phyloP scores from a whole-genome alignment of 2,329 filamentous ascomycete species.

The Xylaria polymorpha region DNA sequence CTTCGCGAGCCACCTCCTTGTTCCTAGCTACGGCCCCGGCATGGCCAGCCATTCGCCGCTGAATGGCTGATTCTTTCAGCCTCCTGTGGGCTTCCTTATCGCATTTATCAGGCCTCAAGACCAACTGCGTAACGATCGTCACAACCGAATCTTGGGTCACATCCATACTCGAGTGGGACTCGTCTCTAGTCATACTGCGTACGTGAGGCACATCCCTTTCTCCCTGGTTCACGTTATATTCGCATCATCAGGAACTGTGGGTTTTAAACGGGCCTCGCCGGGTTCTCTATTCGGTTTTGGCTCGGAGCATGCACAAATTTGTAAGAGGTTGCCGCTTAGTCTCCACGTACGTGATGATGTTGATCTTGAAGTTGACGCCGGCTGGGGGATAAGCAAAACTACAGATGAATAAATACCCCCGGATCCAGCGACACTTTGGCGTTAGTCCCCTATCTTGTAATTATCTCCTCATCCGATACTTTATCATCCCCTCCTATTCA shows the following conservation, averaged over 20 bases:
- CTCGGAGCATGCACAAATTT: slow-evolving; percentile 30
- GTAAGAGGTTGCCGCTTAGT: slow-evolving; percentile 21
- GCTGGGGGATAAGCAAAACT: neutral
- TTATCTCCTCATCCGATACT: slow-evolving; percentile 17
- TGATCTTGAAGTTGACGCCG: slow-evolving; percentile 9
- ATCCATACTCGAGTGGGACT: neutral
- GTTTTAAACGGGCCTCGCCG: slow-evolving; percentile 29
- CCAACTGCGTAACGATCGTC: slow-evolving; percentile 32
- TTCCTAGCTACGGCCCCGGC: slow-evolving; percentile 17
- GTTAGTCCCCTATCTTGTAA: slow-evolving; percentile 8
- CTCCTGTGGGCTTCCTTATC: slow-evolving; percentile 36
- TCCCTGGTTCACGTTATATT: slow-evolving; percentile 16
- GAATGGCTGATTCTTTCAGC: slow-evolving; percentile 32
- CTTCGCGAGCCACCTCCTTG: slow-evolving; percentile 27
- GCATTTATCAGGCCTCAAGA: slow-evolving; percentile 16
- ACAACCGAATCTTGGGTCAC: slow-evolving; percentile 22
- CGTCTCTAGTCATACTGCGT: neutral
- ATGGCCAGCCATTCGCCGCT: neutral
- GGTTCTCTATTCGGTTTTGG: slow-evolving; percentile 26
- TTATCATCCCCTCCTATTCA: slow-evolving; percentile 12
- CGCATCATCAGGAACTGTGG: slow-evolving; percentile 26
- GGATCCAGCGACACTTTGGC: slow-evolving; percentile 5
- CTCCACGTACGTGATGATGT: slow-evolving; percentile 24
- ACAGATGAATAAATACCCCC: slow-evolving; percentile 27
- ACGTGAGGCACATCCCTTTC: neutral